Evolutionary conservation across 495 filamentous ascomycete species (phyloP).

Genomic region (Barbatosphaeria neglecta): DNA sequence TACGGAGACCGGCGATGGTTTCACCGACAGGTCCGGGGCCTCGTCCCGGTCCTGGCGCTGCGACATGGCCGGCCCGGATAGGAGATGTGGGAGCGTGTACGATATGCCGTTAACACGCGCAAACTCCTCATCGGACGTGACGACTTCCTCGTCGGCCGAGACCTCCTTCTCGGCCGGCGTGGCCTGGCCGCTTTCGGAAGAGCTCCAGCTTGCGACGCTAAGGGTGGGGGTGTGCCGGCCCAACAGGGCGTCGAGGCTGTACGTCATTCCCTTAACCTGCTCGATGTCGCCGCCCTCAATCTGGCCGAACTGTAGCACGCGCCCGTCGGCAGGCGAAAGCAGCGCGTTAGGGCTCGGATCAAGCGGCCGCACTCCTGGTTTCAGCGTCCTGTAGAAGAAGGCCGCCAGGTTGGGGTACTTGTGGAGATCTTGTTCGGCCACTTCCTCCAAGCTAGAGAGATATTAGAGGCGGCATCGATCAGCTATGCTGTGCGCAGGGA

Average conservation of each 20-base stretch:
- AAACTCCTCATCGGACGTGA: constrained; percentile 79
- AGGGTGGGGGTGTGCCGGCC: constrained; percentile 47
- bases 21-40: constrained; percentile 33
- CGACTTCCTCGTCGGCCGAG: constrained; percentile 46
- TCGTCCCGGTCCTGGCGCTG: constrained; percentile 16
- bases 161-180: constrained; percentile 5
- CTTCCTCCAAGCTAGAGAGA: constrained; percentile 55
- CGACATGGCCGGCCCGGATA: constrained; percentile 54
- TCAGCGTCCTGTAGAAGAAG: constrained; percentile 94
- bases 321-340: constrained; percentile 79
- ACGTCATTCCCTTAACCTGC: constrained; percentile 97
- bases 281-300: constrained; percentile 93
- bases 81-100: constrained; percentile 81
- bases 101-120: constrained; percentile 92
- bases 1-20: constrained; percentile 55
- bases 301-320: constrained; percentile 79
- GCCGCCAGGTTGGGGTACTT: constrained; percentile 84
- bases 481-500: background rate
- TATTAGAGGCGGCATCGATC: background rate
- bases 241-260: constrained; percentile 84
- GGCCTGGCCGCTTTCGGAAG: constrained; percentile 7
- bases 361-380: constrained; percentile 78
- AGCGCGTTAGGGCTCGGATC: constrained; percentile 69
- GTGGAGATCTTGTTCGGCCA: constrained; percentile 76
- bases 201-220: constrained; percentile 20